A percentile compares a stretch with the other conserved stretches of the same genome.
phyloP scores from a whole-genome alignment of 192 early-diverging fungal species.

The Chytriomyces confervae region DNA sequence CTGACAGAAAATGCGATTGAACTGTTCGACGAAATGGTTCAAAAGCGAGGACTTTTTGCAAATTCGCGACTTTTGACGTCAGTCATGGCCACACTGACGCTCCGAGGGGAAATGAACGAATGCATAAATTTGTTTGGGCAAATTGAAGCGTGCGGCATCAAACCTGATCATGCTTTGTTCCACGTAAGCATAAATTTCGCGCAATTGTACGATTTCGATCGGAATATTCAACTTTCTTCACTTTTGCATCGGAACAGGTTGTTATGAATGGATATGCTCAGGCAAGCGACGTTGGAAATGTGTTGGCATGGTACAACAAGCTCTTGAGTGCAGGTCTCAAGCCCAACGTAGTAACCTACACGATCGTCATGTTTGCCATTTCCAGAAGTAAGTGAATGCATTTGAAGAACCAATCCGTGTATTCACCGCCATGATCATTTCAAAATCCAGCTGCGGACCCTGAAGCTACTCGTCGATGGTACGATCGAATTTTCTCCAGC shows the following conservation, averaged over 20 bases:
- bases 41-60: slow-evolving; percentile 16
- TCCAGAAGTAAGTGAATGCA: slow-evolving; percentile 17
- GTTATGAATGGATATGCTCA: slow-evolving; percentile 38
- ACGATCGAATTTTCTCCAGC: slow-evolving; percentile 34
- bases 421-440: no score
- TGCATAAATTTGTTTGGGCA: slow-evolving; percentile 21
- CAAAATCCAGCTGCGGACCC: slow-evolving; percentile 16
- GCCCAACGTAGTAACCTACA: slow-evolving; percentile 32
- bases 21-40: slow-evolving; percentile 33
- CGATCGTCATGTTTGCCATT: slow-evolving; percentile 38
- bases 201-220: no score
- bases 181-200: slow-evolving; percentile 8
- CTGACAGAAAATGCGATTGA: slow-evolving; percentile 19
- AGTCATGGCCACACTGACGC: slow-evolving; percentile 13
- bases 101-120: slow-evolving; percentile 30
- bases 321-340: slow-evolving; percentile 26
- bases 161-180: slow-evolving; percentile 27
- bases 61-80: slow-evolving; percentile 19
- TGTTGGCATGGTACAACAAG: slow-evolving; percentile 32
- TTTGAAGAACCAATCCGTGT: neutral
- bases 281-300: slow-evolving; percentile 11
- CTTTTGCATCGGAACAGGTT: slow-evolving; percentile 6
- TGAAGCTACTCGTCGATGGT: slow-evolving; percentile 36
- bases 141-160: slow-evolving; percentile 24
- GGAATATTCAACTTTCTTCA: neutral